Percentiles rank a stretch among this genome's conserved stretches.
Evolutionary conservation across 1,284 basidiomycete genomes (phyloP).

Genomic region (Ganoderma sinense): DNA sequence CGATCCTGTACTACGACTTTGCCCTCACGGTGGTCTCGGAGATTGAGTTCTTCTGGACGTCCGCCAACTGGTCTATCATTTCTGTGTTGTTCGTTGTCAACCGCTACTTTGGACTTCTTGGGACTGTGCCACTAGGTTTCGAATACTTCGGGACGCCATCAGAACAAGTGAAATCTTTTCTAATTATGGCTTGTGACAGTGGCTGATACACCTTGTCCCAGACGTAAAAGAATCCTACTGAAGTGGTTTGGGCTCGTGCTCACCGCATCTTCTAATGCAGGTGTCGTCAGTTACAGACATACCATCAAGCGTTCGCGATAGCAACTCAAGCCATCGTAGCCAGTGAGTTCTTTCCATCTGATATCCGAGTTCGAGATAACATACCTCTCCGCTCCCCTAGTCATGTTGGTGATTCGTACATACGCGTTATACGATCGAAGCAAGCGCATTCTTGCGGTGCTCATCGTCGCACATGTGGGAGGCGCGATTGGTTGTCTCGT

Average conservation of each 20-base stretch:
- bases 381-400: slow-evolving; percentile 2
- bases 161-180: slow-evolving; percentile 13
- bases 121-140: slow-evolving; percentile 20
- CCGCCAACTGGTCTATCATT: slow-evolving; percentile 18
- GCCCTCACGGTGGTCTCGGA: slow-evolving; percentile 24
- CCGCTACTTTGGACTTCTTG: slow-evolving; percentile 27
- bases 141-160: slow-evolving; percentile 26
- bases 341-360: slow-evolving; percentile 7
- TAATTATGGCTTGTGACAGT: not conserved
- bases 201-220: not conserved
- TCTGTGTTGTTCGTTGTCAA: slow-evolving; percentile 28
- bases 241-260: not conserved
- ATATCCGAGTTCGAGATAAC: too few relatives aligned
- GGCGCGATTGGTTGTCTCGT: slow-evolving; percentile 26
- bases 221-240: not conserved
- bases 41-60: slow-evolving; percentile 31
- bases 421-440: slow-evolving; percentile 31
- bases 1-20: slow-evolving; percentile 33
- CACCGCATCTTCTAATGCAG: slow-evolving; percentile 4
- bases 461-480: slow-evolving; percentile 21
- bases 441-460: slow-evolving; percentile 24
- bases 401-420: slow-evolving; percentile 27
- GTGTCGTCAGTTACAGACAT: slow-evolving; percentile 25
- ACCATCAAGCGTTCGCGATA: slow-evolving; percentile 25
- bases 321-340: slow-evolving; percentile 20